Evolutionary conservation across 352 stramenopile species (phyloP).

Genomic region (Globisporangium abappressorium): DNA sequence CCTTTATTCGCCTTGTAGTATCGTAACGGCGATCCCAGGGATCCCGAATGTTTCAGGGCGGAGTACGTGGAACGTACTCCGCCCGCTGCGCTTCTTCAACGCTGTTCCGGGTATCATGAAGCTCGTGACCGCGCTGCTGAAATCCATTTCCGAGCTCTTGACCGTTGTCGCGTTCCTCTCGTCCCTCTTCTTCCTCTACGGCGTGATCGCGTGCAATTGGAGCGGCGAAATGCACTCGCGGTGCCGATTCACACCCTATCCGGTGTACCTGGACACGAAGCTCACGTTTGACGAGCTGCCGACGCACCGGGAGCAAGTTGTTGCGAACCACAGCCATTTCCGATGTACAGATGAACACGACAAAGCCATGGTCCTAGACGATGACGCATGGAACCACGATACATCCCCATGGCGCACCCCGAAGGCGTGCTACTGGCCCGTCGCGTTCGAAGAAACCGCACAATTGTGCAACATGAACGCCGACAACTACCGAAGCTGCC

Average conservation of each 20-base stretch:
- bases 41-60: conserved; percentile 40
- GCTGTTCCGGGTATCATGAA: conserved; percentile 70
- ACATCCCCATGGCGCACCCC: conserved; percentile 47
- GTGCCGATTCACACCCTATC: conserved; percentile 69
- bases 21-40: conserved; percentile 42
- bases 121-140: conserved; percentile 74
- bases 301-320: conserved; percentile 27
- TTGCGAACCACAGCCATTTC: conserved; percentile 34
- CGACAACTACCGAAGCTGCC: conserved; percentile 38
- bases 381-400: conserved; percentile 38
- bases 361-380: conserved; percentile 29
- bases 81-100: conserved; percentile 54
- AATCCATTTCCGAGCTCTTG: conserved; percentile 70
- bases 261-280: conserved; percentile 40
- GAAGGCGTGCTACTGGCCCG: conserved; percentile 85
- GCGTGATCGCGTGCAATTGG: conserved; percentile 79
- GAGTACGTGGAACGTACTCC: conserved; percentile 52
- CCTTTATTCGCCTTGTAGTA: too few species aligned
- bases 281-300: conserved; percentile 29
- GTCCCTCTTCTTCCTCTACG: conserved; percentile 86
- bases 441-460: conserved; percentile 60
- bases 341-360: conserved; percentile 30
- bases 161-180: conserved; percentile 74
- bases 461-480: conserved; percentile 53
- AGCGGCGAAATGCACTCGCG: conserved; percentile 58